A percentile compares a stretch with the other conserved stretches of the same genome.
Evolutionary conservation across 768 basidiomycete genomes (phyloP).

Genomic region (Boletus sensibilis): DNA sequence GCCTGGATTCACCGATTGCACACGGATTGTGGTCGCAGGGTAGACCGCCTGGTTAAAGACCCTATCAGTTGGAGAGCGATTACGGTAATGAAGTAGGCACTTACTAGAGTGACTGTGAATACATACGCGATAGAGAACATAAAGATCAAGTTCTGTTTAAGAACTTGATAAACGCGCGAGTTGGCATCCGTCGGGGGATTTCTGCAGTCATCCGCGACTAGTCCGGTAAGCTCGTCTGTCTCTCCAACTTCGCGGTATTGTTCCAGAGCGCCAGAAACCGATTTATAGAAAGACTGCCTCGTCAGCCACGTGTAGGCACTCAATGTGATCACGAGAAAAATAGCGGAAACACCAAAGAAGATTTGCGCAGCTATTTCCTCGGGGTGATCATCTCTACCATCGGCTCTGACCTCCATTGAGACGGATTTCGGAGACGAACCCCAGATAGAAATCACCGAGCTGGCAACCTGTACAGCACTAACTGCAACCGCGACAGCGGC

Average conservation of each 20-base stretch:
- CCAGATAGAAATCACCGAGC: slow-evolving; percentile 58
- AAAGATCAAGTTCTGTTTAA: slow-evolving; percentile 63
- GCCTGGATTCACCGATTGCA: slow-evolving; percentile 60
- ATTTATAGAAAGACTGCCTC: slow-evolving; percentile 57
- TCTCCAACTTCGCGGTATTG: slow-evolving; percentile 25
- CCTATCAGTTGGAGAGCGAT: slow-evolving; percentile 3
- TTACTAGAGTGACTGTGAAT: slow-evolving; percentile 77
- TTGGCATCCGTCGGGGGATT: slow-evolving; percentile 36
- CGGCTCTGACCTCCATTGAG: slow-evolving; percentile 21
- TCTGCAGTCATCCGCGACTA: slow-evolving; percentile 36
- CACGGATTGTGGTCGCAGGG: slow-evolving; percentile 81
- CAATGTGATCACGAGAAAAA: slow-evolving; percentile 60
- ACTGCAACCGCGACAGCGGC: slow-evolving; percentile 83
- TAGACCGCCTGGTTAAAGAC: slow-evolving; percentile 64
- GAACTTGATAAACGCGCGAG: slow-evolving; percentile 48
- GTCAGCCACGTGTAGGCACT: slow-evolving; percentile 57
- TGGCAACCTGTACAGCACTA: slow-evolving; percentile 71
- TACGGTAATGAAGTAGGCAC: slow-evolving; percentile 18
- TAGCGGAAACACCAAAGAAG: slow-evolving; percentile 69
- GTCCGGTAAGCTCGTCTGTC: slow-evolving; percentile 30
- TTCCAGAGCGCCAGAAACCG: slow-evolving; percentile 50
- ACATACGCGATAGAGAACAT: slow-evolving; percentile 74
- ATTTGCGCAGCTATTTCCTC: slow-evolving; percentile 69
- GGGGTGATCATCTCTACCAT: slow-evolving; percentile 40
- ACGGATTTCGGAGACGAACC: slow-evolving; percentile 35